Evolutionary conservation across 2,329 filamentous ascomycete genomes (phyloP).

Genomic region (Trichoderma simmonsii): DNA sequence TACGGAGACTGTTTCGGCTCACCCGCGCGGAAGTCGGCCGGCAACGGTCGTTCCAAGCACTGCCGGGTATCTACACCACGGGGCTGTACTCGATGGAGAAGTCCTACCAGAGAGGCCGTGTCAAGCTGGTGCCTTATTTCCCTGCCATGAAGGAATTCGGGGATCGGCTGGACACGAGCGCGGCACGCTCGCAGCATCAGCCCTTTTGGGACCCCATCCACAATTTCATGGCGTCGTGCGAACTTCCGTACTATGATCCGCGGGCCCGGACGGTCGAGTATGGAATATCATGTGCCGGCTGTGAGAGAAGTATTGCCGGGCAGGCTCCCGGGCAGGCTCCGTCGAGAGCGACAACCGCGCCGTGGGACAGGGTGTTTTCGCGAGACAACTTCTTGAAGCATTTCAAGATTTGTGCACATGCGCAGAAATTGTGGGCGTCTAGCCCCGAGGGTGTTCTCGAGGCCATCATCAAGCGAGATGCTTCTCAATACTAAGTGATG

Average conservation of each 20-base stretch:
- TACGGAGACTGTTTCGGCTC: conserved; percentile 12
- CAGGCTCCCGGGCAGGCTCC: neutral
- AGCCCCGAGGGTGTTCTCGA: neutral
- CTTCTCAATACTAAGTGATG: neutral
- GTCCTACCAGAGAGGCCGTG: neutral
- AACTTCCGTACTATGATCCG: conserved; percentile 10
- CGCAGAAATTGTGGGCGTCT: conserved; percentile 8
- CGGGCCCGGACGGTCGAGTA: neutral
- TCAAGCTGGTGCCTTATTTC: conserved; percentile 11
- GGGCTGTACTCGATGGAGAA: neutral
- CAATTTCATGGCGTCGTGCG: conserved; percentile 16
- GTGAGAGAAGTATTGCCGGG: neutral
- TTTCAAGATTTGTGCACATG: conserved; percentile 2
- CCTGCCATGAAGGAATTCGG: conserved; percentile 10
- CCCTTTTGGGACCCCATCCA: conserved; percentile 8
- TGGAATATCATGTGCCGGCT: conserved; percentile 10
- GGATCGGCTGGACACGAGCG: neutral
- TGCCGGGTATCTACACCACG: conserved; percentile 1
- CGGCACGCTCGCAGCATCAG: neutral
- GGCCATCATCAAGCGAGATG: neutral
- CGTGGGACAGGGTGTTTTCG: conserved; percentile 8
- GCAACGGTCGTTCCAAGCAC: conserved; percentile 6
- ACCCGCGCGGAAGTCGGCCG: neutral
- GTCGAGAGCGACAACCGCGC: neutral
- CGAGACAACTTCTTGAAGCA: conserved; percentile 13